phyloP scores from a whole-genome alignment of 2,329 filamentous ascomycete genomes.

The Claviceps pazoutovae region DNA sequence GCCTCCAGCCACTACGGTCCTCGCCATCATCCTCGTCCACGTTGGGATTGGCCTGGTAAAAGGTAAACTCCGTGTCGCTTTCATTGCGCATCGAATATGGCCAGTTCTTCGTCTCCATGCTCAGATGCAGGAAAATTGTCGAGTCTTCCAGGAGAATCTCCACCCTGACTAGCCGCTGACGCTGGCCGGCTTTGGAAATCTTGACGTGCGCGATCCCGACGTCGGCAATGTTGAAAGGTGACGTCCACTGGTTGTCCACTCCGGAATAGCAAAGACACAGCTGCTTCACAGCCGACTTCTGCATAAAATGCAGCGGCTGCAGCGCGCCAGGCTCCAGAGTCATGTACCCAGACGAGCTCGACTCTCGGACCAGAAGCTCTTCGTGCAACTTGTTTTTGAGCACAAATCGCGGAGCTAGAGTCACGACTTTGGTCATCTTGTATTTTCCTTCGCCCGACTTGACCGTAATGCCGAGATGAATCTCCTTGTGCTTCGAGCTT shows the following conservation, averaged over 20 bases:
- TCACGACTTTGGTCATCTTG: slow-evolving; percentile 92
- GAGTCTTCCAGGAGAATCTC: slow-evolving; percentile 87
- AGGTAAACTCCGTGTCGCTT: slow-evolving; percentile 91
- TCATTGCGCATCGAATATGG: slow-evolving; percentile 98
- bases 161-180: slow-evolving; percentile 74
- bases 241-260: slow-evolving; percentile 93
- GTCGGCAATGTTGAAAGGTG: slow-evolving; percentile 94
- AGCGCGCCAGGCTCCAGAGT: slow-evolving; percentile 65
- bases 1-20: slow-evolving; percentile 79
- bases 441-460: slow-evolving; percentile 92
- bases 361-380: slow-evolving; percentile 79
- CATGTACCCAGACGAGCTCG: slow-evolving; percentile 76
- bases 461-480: slow-evolving; percentile 81
- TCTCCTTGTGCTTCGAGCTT: slow-evolving; percentile 56
- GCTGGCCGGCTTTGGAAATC: slow-evolving; percentile 76
- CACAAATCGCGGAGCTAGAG: slow-evolving; percentile 81
- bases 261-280: slow-evolving; percentile 86
- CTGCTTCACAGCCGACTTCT: slow-evolving; percentile 72
- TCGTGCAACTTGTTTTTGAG: slow-evolving; percentile 87
- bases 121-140: slow-evolving; percentile 85
- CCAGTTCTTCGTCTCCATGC: slow-evolving; percentile 87
- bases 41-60: slow-evolving; percentile 89
- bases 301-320: slow-evolving; percentile 78
- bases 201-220: slow-evolving; percentile 88
- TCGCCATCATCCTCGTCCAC: slow-evolving; percentile 78